Conservation (phyloP, 2,329 filamentous ascomycete species). For the Botryosphaeria dothidea region DNA sequence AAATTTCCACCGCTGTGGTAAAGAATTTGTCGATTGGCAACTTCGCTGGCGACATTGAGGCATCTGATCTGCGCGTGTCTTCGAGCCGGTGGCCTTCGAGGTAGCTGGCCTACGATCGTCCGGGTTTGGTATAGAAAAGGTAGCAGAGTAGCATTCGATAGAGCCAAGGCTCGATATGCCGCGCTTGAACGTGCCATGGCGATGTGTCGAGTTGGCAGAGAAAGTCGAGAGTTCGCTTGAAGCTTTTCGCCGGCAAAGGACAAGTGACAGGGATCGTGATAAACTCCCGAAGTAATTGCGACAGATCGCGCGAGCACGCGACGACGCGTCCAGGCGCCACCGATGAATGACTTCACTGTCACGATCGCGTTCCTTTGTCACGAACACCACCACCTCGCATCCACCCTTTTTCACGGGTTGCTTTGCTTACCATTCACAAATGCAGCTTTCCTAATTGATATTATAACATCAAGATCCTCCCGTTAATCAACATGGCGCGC, state of each 20-base stretch:
- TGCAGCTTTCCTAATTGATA: not conserved
- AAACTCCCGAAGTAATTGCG: not conserved
- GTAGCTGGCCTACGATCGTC: slow-evolving; percentile 50
- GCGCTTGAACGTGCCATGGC: not conserved
- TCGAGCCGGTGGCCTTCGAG: not conserved
- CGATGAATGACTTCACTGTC: slow-evolving; percentile 8
- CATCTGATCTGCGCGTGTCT: not conserved
- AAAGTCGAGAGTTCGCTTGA: not conserved
- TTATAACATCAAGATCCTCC: not conserved
- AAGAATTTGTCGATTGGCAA: not conserved
- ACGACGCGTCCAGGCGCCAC: slow-evolving; percentile 7
- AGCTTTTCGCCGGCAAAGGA: not conserved
- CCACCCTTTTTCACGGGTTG: not conserved
- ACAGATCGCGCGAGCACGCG: slow-evolving; percentile 14
- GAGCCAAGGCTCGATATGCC: not conserved
- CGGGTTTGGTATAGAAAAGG: slow-evolving; percentile 74
- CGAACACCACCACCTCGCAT: not conserved
- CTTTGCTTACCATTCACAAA: not conserved
- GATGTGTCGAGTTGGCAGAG: not conserved
- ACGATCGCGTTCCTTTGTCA: not conserved
- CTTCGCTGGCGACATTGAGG: slow-evolving; percentile 8
- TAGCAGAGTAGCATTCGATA: slow-evolving; percentile 45
- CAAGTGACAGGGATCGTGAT: not conserved
- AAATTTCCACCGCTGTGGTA: not conserved
- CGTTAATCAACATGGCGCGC: slow-evolving; percentile 34